Conservation (phyloP, 306 rosid genomes). For the Crotalaria pallida region DNA sequence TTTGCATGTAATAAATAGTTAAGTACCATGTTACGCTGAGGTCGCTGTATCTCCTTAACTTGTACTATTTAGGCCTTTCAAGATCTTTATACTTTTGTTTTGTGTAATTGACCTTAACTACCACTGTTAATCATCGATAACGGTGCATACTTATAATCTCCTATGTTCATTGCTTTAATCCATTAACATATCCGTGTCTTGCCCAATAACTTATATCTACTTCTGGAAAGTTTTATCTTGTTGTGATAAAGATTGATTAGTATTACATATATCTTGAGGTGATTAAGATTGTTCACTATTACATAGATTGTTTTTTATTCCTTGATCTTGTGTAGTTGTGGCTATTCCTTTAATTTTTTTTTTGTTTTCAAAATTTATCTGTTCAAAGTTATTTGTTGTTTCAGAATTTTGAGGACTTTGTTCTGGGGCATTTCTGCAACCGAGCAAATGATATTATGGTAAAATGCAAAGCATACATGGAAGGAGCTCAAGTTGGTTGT, state of each 20-base stretch:
- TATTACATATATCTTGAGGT: background rate
- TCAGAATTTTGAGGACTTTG: constrained; percentile 83
- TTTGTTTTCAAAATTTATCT: background rate
- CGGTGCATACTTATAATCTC: background rate
- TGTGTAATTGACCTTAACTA: background rate
- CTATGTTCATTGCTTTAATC: background rate
- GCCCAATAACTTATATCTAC: background rate
- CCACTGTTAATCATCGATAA: background rate
- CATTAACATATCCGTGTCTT: background rate
- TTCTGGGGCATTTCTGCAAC: constrained; percentile 62
- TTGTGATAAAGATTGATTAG: background rate
- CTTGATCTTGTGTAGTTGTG: background rate
- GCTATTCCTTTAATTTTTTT: background rate
- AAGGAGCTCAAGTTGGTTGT: constrained; percentile 86
- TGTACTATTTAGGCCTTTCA: background rate
- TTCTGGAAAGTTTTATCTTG: background rate
- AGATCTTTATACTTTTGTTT: background rate
- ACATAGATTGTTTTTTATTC: no score
- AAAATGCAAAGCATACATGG: constrained; percentile 76
- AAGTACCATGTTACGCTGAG: no score
- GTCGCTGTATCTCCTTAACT: background rate
- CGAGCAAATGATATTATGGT: constrained; percentile 63
- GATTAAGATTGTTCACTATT: no score
- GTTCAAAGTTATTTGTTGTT: constrained; percentile 10
- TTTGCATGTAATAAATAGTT: background rate